Evolutionary conservation across 805 yeast genomes (phyloP), one percentile per base, ranked within the genome.

Genomic region (Sugiyamaella mastotermitis): DNA sequence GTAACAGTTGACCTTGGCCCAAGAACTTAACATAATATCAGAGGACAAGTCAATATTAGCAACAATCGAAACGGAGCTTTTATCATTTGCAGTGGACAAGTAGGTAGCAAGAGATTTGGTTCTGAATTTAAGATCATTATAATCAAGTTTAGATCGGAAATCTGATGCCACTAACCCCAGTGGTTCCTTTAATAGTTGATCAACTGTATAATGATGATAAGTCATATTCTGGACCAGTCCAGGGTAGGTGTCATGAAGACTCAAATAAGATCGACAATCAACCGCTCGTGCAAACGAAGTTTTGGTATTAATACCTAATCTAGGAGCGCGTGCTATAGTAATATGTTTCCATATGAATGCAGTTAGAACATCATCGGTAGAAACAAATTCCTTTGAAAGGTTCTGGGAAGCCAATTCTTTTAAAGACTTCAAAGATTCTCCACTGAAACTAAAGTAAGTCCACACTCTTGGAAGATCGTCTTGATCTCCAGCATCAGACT

Each of bases 1-100:
- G 17, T 33, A 45, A 33, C 26, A 13, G 21, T 31, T 20, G 19
- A 27, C 31, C 32, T 41, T 41, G 16, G 43, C 37, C 48, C 48
- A 45, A 7, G 48, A 45, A 21, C 48, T 45, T 14, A 45, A 19
- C 38, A 32, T 32, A 13, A 43, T 13, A 31, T 28, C 46, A 15
- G 31, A 11, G 7, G 37, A 8, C 3, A 23, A 7, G 16, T 36
- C 39, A 23, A 37, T 14, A 2, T 24, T 17, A 3, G 44, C 40
- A 7, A 41, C 31, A 31, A 35, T 11, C 19, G 24, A 16, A 13
- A 23, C 22, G 7, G 8, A 19, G 8, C 26, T 20, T 31, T 38
- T 35, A 20, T 28, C 36, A 15, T 11, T 18, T 8, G 30, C 16
- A 7, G 21, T 27, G 5, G 15, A 9, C 5, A 33, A 4, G 10